Evolutionary conservation across 1,139 yeast species (phyloP).

Genomic region (Yamadazyma sp.): DNA sequence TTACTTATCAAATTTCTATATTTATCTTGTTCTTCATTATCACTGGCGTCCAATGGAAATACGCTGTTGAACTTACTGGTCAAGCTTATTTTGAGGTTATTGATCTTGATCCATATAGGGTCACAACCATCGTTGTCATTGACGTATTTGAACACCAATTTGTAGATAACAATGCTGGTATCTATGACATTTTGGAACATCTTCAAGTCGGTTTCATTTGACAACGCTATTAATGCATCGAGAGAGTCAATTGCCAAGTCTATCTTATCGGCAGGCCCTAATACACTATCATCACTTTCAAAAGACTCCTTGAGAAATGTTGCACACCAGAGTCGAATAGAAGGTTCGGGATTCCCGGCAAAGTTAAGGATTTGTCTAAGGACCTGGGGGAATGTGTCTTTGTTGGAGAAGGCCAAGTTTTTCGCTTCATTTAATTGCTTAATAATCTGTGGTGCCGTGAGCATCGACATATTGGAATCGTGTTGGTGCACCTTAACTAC

Average conservation of each 20-base stretch:
- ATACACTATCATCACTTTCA: conserved; percentile 26
- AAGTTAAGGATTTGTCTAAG: conserved; percentile 52
- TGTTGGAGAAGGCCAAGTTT: conserved; percentile 45
- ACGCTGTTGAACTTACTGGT: conserved; percentile 33
- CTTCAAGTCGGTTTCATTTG: conserved; percentile 28
- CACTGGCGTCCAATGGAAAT: conserved; percentile 48
- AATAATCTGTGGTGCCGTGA: conserved; percentile 22
- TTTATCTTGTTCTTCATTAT: conserved; percentile 50
- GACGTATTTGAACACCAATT: conserved; percentile 41
- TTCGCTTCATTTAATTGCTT: conserved; percentile 54
- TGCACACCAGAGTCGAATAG: conserved; percentile 48
- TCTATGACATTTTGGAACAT: conserved; percentile 35
- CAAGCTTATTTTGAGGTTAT: conserved; percentile 41
- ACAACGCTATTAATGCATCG: conserved; percentile 30
- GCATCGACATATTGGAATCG: conserved; percentile 11
- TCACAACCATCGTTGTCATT: conserved; percentile 45
- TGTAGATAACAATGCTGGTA: conserved; percentile 35
- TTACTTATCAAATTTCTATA: conserved; percentile 55
- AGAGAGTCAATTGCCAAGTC: conserved; percentile 45
- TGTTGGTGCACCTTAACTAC: background rate
- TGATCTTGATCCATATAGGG: conserved; percentile 43
- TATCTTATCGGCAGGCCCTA: conserved; percentile 33
- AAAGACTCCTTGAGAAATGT: conserved; percentile 46
- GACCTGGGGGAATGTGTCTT: conserved; percentile 52
- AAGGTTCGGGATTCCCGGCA: conserved; percentile 29